Percentiles rank a stretch among this genome's conserved stretches.
Evolutionary conservation across 352 stramenopile species (phyloP).

Genomic region (Saprolegnia parasitica): DNA sequence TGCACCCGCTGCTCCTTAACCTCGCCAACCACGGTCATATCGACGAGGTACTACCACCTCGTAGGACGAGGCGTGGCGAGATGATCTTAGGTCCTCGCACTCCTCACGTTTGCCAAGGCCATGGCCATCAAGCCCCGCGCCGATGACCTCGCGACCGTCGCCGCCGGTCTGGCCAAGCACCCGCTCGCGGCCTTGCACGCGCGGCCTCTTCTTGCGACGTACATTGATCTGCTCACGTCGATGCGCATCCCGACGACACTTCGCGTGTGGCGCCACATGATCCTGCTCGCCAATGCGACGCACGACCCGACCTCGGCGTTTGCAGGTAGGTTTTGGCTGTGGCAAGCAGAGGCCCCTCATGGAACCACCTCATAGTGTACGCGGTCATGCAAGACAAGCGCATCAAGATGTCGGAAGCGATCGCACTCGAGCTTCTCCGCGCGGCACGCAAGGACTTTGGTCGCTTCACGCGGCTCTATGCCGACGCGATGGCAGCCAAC

Average conservation of each 20-base stretch:
- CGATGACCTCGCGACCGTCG: not conserved
- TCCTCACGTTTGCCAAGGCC: not conserved
- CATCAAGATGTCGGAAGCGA: conserved; percentile 9
- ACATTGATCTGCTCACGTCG: not conserved
- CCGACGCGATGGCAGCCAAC: not conserved
- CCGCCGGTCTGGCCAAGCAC: not conserved
- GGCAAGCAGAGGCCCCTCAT: no score
- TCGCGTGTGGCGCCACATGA: not conserved
- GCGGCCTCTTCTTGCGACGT: not conserved
- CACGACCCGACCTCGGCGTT: not conserved
- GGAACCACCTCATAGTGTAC: not conserved
- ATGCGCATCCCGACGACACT: conserved; percentile 5
- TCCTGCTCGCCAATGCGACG: not conserved
- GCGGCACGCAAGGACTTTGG: not conserved
- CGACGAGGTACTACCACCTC: not conserved
- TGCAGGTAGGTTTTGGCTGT: not conserved
- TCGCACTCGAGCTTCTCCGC: not conserved
- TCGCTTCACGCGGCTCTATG: not conserved
- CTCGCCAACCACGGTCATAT: conserved; percentile 4
- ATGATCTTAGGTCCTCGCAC: not conserved
- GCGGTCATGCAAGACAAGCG: not conserved
- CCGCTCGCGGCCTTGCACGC: not conserved
- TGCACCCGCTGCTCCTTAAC: not conserved
- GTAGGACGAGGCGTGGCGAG: no score
- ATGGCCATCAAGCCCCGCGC: conserved; percentile 1